These are phyloP conservation scores for Suillus decipiens DNA, from an alignment of 768 basidiomycete species.

Conservation along the genomic window DNA sequence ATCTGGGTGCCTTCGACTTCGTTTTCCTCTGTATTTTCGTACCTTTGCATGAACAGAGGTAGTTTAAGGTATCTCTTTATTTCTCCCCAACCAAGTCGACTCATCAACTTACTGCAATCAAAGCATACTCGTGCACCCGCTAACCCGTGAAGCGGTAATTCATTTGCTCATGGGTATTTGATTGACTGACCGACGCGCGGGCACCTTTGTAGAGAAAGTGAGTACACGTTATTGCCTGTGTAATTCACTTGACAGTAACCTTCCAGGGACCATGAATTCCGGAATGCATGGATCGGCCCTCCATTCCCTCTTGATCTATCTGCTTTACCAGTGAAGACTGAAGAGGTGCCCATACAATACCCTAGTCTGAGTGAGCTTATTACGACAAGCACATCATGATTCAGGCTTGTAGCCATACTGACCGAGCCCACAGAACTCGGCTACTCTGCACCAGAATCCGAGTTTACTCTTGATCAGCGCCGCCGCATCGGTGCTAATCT, in stretches of 20 bases:
- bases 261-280: slow-evolving; percentile 66
- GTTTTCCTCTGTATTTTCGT: slow-evolving; percentile 76
- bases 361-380: slow-evolving; percentile 56
- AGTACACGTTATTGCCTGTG: slow-evolving; percentile 19
- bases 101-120: background rate
- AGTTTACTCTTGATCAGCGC: slow-evolving; percentile 60
- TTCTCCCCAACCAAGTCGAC: background rate
- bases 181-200: slow-evolving; percentile 7
- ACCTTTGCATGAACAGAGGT: slow-evolving; percentile 68
- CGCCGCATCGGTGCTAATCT: slow-evolving; percentile 60
- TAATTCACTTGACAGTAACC: background rate
- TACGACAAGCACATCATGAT: slow-evolving; percentile 18
- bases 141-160: slow-evolving; percentile 66
- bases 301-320: slow-evolving; percentile 67
- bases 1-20: slow-evolving; percentile 80
- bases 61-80: slow-evolving; percentile 53
- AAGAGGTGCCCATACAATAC: slow-evolving; percentile 68
- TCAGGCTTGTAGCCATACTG: background rate
- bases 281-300: slow-evolving; percentile 74
- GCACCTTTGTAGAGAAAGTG: slow-evolving; percentile 48
- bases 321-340: slow-evolving; percentile 49
- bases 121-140: slow-evolving; percentile 74
- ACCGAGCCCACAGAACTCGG: slow-evolving; percentile 53
- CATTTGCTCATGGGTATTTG: background rate
- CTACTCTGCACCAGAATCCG: slow-evolving; percentile 56